phyloP scores from a whole-genome alignment of 2,329 filamentous ascomycete species.

The Talaromyces sp. region DNA sequence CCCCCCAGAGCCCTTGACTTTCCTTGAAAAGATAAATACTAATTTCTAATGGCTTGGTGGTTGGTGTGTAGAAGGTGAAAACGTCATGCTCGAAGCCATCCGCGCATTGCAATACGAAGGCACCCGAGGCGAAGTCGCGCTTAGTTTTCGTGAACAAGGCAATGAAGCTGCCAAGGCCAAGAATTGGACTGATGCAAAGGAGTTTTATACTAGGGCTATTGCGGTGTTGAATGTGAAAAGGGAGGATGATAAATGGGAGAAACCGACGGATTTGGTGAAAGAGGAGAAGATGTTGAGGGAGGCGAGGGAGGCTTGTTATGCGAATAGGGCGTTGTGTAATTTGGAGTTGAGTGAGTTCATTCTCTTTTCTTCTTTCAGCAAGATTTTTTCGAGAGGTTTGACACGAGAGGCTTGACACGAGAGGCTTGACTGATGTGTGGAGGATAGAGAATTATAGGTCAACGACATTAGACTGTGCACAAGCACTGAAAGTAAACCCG shows the following conservation, averaged over 20 bases:
- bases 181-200: slow-evolving; percentile 74
- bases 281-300: slow-evolving; percentile 59
- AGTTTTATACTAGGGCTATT: slow-evolving; percentile 88
- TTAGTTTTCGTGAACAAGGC: slow-evolving; percentile 83
- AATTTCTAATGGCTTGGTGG: slow-evolving; percentile 1
- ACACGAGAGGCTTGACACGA: too few relatives aligned
- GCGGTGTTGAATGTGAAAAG: slow-evolving; percentile 53
- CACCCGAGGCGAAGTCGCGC: slow-evolving; percentile 72
- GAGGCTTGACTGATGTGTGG: neutral
- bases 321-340: slow-evolving; percentile 86
- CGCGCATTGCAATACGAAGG: slow-evolving; percentile 91
- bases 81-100: slow-evolving; percentile 77
- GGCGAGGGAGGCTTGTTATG: slow-evolving; percentile 69
- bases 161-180: slow-evolving; percentile 78
- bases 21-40: too few relatives aligned
- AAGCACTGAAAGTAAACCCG: slow-evolving; percentile 71
- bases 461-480: slow-evolving; percentile 78
- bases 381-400: too few relatives aligned
- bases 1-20: too few relatives aligned
- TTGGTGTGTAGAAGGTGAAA: slow-evolving; percentile 56
- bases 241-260: slow-evolving; percentile 55
- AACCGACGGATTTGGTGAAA: slow-evolving; percentile 50
- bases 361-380: too few relatives aligned
- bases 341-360: slow-evolving; percentile 69
- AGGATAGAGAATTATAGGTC: slow-evolving; percentile 74